phyloP scores from a whole-genome alignment of 2,329 filamentous ascomycete genomes.

The Neonectria faginata region DNA sequence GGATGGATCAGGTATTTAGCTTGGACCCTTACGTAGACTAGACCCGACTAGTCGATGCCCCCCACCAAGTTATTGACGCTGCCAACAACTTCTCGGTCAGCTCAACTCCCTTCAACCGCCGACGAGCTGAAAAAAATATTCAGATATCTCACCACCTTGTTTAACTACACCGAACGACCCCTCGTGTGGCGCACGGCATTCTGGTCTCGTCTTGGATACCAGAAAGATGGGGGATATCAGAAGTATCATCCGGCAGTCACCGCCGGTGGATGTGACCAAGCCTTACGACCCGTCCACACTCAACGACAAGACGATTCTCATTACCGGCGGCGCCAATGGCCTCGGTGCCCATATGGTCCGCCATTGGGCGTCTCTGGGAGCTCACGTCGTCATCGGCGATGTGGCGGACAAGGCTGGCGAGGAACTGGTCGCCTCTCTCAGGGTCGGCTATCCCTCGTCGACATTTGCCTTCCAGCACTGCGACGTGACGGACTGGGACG shows the following conservation, averaged over 20 bases:
- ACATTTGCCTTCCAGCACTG: slow-evolving; percentile 68
- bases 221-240: slow-evolving; percentile 36
- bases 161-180: no score
- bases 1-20: not conserved
- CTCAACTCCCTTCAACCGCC: not conserved
- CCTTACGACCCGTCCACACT: slow-evolving; percentile 60
- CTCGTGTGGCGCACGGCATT: not conserved
- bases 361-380: slow-evolving; percentile 66
- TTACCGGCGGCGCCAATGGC: slow-evolving; percentile 73
- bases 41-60: not conserved
- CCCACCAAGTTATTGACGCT: not conserved
- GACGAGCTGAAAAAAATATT: slow-evolving; percentile 1
- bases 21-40: not conserved
- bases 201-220: slow-evolving; percentile 3
- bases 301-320: slow-evolving; percentile 67
- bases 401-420: slow-evolving; percentile 67
- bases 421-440: slow-evolving; percentile 64
- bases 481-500: slow-evolving; percentile 74
- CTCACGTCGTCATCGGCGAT: slow-evolving; percentile 73
- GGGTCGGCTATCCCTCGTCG: slow-evolving; percentile 52
- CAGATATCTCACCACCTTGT: not conserved
- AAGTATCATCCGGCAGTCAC: slow-evolving; percentile 50
- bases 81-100: not conserved
- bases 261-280: slow-evolving; percentile 58
- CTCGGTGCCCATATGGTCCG: slow-evolving; percentile 67